phyloP scores from a whole-genome alignment of 305 asterid genomes.

The Withania somnifera region DNA sequence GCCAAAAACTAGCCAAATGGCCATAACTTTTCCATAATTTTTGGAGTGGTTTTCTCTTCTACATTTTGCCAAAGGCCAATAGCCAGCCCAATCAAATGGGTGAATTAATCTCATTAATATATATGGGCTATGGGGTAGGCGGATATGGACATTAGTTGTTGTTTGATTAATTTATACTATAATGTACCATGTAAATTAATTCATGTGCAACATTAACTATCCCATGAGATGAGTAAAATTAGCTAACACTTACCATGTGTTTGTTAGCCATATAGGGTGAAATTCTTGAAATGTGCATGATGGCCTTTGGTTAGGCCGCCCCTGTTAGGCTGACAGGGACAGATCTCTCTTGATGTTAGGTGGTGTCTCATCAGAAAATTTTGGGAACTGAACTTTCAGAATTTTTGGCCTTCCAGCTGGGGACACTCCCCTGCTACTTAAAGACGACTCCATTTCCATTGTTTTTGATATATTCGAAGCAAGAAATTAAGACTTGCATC shows the following conservation, averaged over 20 bases:
- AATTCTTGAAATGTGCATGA: conserved; percentile 29
- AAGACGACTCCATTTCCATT: conserved; percentile 6
- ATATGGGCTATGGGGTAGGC: neutral
- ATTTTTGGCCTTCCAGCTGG: conserved; percentile 23
- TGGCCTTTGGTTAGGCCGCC: conserved; percentile 18
- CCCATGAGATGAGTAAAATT: too few relatives aligned
- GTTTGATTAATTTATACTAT: too few relatives aligned
- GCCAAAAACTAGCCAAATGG: too few relatives aligned
- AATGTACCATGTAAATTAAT: too few relatives aligned
- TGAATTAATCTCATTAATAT: too few relatives aligned
- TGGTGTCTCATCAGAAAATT: conserved; percentile 28
- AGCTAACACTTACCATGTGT: conserved; percentile 24
- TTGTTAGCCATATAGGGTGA: conserved; percentile 41
- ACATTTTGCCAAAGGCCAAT: neutral
- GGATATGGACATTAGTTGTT: neutral
- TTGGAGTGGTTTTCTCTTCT: too few relatives aligned
- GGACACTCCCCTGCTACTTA: conserved; percentile 31
- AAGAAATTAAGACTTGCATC: conserved; percentile 10
- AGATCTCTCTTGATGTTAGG: conserved; percentile 34
- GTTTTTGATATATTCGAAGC: conserved; percentile 31
- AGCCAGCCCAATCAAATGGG: neutral
- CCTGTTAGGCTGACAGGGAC: conserved; percentile 16
- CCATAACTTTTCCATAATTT: too few relatives aligned
- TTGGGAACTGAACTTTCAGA: conserved; percentile 13
- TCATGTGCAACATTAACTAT: too few relatives aligned